These are phyloP conservation scores for Podila minutissima DNA, from an alignment of 192 early-diverging fungal species.

Conservation along the genomic window DNA sequence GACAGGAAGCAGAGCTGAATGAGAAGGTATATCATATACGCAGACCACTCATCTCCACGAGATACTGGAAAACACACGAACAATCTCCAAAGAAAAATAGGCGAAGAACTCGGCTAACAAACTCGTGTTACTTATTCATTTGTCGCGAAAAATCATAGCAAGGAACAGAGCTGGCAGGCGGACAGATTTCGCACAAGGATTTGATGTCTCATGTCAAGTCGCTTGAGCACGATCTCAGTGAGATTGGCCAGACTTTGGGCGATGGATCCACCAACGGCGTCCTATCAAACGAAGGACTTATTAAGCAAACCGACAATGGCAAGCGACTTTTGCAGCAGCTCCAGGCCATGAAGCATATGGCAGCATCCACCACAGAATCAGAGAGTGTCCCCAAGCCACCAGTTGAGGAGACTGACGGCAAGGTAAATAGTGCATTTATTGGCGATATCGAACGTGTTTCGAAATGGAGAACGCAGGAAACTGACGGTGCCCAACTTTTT, in stretches of 20 bases:
- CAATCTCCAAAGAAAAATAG: too few species aligned
- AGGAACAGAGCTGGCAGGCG: conserved; percentile 34
- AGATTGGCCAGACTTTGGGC: conserved; percentile 57
- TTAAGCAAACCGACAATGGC: conserved; percentile 59
- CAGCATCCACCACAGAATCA: conserved; percentile 5
- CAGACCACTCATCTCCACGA: too few species aligned
- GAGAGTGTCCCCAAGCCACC: conserved; percentile 9
- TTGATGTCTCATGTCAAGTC: conserved; percentile 59
- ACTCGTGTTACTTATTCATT: neutral
- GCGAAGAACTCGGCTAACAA: too few species aligned
- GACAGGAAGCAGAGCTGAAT: conserved; percentile 69
- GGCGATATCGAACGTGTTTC: too few species aligned
- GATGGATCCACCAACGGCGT: conserved; percentile 39
- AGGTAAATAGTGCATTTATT: conserved; percentile 9
- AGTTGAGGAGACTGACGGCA: conserved; percentile 16
- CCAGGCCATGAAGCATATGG: conserved; percentile 58
- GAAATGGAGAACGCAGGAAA: too few species aligned
- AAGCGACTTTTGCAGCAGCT: conserved; percentile 63
- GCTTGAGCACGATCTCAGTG: conserved; percentile 59
- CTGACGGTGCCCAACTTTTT: too few species aligned
- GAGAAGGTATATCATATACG: conserved; percentile 48
- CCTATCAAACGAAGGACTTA: conserved; percentile 44
- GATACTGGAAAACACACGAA: too few species aligned
- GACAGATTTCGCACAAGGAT: conserved; percentile 54
- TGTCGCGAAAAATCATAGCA: conserved; percentile 11